Evolutionary conservation across 495 filamentous ascomycete species (phyloP).

Genomic region (Amphirosellinia nigrospora): DNA sequence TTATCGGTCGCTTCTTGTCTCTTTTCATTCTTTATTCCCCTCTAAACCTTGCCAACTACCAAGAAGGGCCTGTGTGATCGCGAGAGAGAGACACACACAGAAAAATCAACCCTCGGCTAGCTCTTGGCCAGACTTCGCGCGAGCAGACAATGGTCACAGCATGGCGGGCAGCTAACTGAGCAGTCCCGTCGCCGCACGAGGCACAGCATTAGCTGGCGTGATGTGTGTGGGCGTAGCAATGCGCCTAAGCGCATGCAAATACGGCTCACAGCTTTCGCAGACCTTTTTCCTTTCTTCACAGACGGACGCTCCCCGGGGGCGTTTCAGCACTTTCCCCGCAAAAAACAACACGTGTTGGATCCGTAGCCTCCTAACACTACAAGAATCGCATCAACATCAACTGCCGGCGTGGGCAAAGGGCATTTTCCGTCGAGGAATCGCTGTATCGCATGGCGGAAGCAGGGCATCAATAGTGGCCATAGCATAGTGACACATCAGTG

Average conservation of each 20-base stretch:
- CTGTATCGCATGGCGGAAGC: neutral
- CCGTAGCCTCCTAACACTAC: neutral
- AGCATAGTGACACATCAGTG: neutral
- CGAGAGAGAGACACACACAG: too few relatives aligned
- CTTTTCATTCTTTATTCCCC: neutral
- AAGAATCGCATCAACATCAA: neutral
- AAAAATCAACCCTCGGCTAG: neutral
- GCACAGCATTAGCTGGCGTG: slow-evolving; percentile 9
- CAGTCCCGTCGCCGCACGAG: neutral
- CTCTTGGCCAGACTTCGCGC: neutral
- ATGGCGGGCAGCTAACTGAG: neutral
- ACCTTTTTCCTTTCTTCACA: neutral
- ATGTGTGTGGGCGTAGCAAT: slow-evolving; percentile 7
- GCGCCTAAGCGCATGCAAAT: slow-evolving; percentile 14
- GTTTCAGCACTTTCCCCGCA: slow-evolving; percentile 16
- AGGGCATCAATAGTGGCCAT: neutral
- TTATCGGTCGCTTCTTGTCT: neutral
- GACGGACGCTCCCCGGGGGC: neutral
- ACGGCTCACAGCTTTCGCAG: slow-evolving; percentile 15
- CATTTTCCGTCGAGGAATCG: neutral
- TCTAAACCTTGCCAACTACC: neutral
- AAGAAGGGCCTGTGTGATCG: neutral
- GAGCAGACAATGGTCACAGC: slow-evolving; percentile 7
- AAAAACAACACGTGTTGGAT: neutral
- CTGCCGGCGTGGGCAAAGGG: neutral